phyloP scores from a whole-genome alignment of 1,284 basidiomycete species.

The Anthracocystis walkeri region DNA sequence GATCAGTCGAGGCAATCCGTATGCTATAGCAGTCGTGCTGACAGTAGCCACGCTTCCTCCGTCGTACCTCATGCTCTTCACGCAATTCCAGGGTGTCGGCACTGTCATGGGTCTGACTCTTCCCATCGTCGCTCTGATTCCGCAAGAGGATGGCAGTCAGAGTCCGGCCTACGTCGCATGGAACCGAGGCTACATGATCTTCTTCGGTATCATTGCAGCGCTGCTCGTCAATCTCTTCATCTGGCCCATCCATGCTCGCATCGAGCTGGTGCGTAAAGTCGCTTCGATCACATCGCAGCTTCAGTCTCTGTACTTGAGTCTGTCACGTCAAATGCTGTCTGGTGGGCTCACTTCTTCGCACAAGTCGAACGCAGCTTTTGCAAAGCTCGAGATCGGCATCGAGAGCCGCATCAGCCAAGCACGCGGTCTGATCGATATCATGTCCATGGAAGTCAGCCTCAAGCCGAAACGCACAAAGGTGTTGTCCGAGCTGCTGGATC shows the following conservation, averaged over 20 bases:
- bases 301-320: slow-evolving; percentile 58
- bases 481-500: slow-evolving; percentile 70
- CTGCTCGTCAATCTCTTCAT: slow-evolving; percentile 59
- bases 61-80: slow-evolving; percentile 70
- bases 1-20: slow-evolving; percentile 70
- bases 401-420: slow-evolving; percentile 67
- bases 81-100: slow-evolving; percentile 68
- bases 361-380: slow-evolving; percentile 46
- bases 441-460: slow-evolving; percentile 71
- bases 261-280: slow-evolving; percentile 54
- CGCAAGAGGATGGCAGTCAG: slow-evolving; percentile 63
- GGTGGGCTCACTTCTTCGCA: slow-evolving; percentile 37
- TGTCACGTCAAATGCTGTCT: slow-evolving; percentile 63
- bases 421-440: slow-evolving; percentile 67
- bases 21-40: slow-evolving; percentile 70
- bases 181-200: slow-evolving; percentile 63
- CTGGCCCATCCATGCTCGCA: slow-evolving; percentile 65
- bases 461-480: slow-evolving; percentile 71
- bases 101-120: slow-evolving; percentile 69
- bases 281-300: slow-evolving; percentile 44
- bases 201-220: slow-evolving; percentile 62
- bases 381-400: slow-evolving; percentile 61
- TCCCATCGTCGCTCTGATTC: slow-evolving; percentile 70
- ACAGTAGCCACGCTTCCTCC: slow-evolving; percentile 69
- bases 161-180: slow-evolving; percentile 49